These are phyloP conservation scores for Penicillium bovifimosum DNA, from an alignment of 495 filamentous ascomycete species.

Conservation along the genomic window DNA sequence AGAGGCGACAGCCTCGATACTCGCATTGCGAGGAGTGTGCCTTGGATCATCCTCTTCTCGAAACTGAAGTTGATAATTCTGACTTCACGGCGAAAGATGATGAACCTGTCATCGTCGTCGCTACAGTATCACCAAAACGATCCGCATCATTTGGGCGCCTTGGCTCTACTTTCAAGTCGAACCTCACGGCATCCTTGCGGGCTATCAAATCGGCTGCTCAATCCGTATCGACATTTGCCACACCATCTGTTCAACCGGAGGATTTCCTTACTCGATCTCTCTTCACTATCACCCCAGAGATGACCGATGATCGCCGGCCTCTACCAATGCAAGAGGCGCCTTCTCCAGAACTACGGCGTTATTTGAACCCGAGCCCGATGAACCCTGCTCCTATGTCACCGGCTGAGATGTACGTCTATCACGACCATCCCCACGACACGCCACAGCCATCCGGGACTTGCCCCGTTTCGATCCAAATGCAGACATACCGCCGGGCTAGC, in stretches of 20 bases:
- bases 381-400: slow-evolving; percentile 72
- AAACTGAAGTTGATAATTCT: slow-evolving; percentile 29
- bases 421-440: slow-evolving; percentile 39
- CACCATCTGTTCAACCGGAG: slow-evolving; percentile 72
- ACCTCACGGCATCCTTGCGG: slow-evolving; percentile 85
- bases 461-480: slow-evolving; percentile 80
- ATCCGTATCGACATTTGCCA: slow-evolving; percentile 70
- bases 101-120: slow-evolving; percentile 14
- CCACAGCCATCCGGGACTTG: slow-evolving; percentile 37
- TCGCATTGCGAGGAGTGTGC: slow-evolving; percentile 50
- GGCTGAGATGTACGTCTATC: slow-evolving; percentile 58
- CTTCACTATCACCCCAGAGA: slow-evolving; percentile 69
- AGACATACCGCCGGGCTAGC: slow-evolving; percentile 59
- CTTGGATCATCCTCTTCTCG: slow-evolving; percentile 52
- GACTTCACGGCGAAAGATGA: slow-evolving; percentile 21
- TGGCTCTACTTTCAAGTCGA: slow-evolving; percentile 73
- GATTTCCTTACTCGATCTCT: slow-evolving; percentile 86
- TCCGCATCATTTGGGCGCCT: slow-evolving; percentile 28
- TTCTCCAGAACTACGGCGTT: slow-evolving; percentile 81
- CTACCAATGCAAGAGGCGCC: slow-evolving; percentile 69
- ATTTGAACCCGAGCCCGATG: slow-evolving; percentile 77
- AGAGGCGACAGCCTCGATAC: slow-evolving; percentile 35
- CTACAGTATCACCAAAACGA: slow-evolving; percentile 19
- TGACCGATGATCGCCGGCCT: slow-evolving; percentile 85
- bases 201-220: slow-evolving; percentile 81